Percentiles rank a stretch among this genome's conserved stretches.
Conservation (phyloP, 2,329 filamentous ascomycete genomes). For the Exophiala bonariae region DNA sequence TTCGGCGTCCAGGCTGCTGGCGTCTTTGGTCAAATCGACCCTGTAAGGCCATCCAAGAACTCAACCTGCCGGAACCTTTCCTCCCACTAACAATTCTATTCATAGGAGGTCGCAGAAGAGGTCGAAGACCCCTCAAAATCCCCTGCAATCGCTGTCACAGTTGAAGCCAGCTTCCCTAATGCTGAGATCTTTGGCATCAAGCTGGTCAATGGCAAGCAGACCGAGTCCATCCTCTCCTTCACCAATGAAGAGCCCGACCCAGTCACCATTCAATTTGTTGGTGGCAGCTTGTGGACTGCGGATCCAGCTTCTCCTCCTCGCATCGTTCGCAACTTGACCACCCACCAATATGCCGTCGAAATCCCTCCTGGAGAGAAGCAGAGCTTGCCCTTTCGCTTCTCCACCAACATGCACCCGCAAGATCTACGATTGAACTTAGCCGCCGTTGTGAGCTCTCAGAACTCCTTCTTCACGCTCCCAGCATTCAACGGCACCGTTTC, state of each 20-base stretch:
- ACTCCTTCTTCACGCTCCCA: conserved; percentile 69
- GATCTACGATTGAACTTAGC: conserved; percentile 77
- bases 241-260: conserved; percentile 78
- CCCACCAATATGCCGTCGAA: conserved; percentile 69
- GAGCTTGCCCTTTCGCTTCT: conserved; percentile 69
- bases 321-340: conserved; percentile 82
- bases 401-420: conserved; percentile 88
- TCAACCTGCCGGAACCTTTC: conserved; percentile 25
- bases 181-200: conserved; percentile 90
- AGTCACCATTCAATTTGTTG: conserved; percentile 73
- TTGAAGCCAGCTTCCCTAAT: conserved; percentile 61
- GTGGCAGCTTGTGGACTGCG: conserved; percentile 69
- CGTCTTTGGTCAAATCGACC: conserved; percentile 60
- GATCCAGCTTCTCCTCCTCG: conserved; percentile 53
- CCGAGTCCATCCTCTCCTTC: conserved; percentile 77
- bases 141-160: conserved; percentile 57
- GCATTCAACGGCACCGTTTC: conserved; percentile 80
- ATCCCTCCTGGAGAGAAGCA: conserved; percentile 71
- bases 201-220: conserved; percentile 88
- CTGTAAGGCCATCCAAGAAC: conserved; percentile 11
- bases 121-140: conserved; percentile 64
- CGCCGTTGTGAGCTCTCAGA: conserved; percentile 62
- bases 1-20: conserved; percentile 68
- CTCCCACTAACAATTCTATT: conserved; percentile 6
- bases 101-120: conserved; percentile 59